A percentile compares a stretch with the other conserved stretches of the same genome.
Evolutionary conservation across 345 rosid species (phyloP).

Genomic region (Noccaea caerulescens): DNA sequence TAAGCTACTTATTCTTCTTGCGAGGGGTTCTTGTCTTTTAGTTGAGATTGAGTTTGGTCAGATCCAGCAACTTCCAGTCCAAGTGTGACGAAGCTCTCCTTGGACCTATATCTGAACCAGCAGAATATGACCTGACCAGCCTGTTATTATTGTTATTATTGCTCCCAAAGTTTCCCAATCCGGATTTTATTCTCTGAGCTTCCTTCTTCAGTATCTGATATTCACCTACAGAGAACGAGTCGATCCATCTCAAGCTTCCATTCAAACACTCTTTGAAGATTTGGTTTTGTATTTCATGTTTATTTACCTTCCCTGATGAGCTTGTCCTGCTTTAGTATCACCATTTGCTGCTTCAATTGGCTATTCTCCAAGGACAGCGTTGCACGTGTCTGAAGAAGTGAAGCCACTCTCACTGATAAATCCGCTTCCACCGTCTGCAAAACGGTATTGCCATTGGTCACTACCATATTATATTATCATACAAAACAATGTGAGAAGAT

Average conservation of each 20-base stretch:
- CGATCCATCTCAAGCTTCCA: neutral
- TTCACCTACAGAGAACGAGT: slow-evolving; percentile 49
- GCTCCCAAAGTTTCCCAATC: slow-evolving; percentile 45
- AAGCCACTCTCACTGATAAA: slow-evolving; percentile 56
- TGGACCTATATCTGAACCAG: slow-evolving; percentile 42
- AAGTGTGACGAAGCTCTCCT: slow-evolving; percentile 44
- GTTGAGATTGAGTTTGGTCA: slow-evolving; percentile 58
- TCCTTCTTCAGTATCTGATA: slow-evolving; percentile 65
- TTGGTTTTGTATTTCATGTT: neutral
- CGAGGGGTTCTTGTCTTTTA: slow-evolving; percentile 41
- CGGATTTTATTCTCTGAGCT: slow-evolving; percentile 57
- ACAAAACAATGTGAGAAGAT: neutral
- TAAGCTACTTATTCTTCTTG: slow-evolving; percentile 32
- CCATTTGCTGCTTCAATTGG: slow-evolving; percentile 63
- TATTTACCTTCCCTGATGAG: slow-evolving; percentile 59
- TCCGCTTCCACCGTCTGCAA: slow-evolving; percentile 65
- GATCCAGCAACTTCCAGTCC: slow-evolving; percentile 61
- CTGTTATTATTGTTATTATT: slow-evolving; percentile 47
- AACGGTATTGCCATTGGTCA: slow-evolving; percentile 12
- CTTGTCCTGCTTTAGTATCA: slow-evolving; percentile 59
- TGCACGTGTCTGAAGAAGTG: slow-evolving; percentile 65
- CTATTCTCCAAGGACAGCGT: slow-evolving; percentile 65
- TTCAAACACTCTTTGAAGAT: neutral
- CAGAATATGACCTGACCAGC: slow-evolving; percentile 41
- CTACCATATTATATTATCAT: neutral